Percentiles rank a stretch among this genome's conserved stretches.
phyloP scores from a whole-genome alignment of 139 green algal genomes.

The Tetratostichococcus sp. region DNA sequence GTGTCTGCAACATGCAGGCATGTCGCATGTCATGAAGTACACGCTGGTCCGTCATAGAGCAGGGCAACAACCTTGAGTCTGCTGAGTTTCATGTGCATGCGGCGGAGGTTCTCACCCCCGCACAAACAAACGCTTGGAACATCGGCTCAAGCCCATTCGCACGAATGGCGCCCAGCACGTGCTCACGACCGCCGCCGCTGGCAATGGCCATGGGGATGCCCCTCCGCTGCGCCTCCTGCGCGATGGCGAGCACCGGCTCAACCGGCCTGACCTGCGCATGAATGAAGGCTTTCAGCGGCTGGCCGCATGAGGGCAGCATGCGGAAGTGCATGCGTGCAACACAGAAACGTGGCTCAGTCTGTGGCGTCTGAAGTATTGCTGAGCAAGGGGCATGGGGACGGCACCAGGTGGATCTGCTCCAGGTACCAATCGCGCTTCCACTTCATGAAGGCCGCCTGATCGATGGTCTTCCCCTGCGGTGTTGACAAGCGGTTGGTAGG shows the following conservation, averaged over 20 bases:
- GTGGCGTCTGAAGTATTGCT: no score
- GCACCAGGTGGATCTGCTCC: background rate
- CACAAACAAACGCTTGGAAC: background rate
- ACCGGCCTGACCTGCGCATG: background rate
- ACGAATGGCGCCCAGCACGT: background rate
- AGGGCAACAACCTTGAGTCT: no score
- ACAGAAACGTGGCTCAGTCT: no score
- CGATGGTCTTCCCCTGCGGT: background rate
- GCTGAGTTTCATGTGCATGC: no score
- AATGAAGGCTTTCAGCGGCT: no score
- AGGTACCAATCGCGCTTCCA: background rate
- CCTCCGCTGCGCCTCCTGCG: background rate
- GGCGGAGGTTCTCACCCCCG: background rate
- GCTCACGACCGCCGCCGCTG: no score
- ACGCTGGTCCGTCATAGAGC: no score
- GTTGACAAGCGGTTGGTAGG: background rate
- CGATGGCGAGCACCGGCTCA: background rate
- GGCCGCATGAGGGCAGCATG: no score
- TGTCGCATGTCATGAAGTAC: no score
- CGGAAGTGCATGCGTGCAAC: no score
- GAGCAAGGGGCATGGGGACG: no score
- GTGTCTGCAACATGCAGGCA: no score
- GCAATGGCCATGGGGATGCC: conserved; percentile 1
- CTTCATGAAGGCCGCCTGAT: background rate
- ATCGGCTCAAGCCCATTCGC: background rate